These are phyloP conservation scores for Suillus discolor DNA, from an alignment of 768 basidiomycete genomes.

Conservation along the genomic window DNA sequence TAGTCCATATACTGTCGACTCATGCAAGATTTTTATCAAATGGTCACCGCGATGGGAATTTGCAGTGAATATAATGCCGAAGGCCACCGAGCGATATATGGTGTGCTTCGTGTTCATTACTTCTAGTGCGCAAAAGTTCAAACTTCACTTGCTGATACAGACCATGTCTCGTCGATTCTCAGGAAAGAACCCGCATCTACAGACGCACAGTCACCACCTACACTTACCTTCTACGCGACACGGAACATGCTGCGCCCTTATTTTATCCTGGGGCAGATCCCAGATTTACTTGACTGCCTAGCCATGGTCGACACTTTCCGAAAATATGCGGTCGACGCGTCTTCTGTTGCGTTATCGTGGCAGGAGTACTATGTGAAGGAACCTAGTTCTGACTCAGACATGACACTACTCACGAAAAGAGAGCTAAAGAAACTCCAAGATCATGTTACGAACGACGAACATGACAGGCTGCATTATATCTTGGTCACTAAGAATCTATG, in stretches of 20 bases:
- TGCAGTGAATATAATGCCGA: background rate
- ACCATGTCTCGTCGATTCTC: constrained; percentile 1
- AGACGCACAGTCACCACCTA: constrained; percentile 12
- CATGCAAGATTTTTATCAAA: background rate
- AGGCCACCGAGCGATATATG: constrained; percentile 12
- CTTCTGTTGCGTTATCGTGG: constrained; percentile 27
- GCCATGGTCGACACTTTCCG: constrained; percentile 26
- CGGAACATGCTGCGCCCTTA: constrained; percentile 31
- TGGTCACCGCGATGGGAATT: constrained; percentile 3
- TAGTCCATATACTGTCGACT: background rate
- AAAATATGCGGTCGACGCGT: constrained; percentile 17
- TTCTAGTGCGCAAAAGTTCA: background rate
- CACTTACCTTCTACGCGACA: constrained; percentile 27
- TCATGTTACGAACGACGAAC: constrained; percentile 18
- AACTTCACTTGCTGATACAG: constrained; percentile 6
- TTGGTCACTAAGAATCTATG: constrained; percentile 24
- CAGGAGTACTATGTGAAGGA: constrained; percentile 24
- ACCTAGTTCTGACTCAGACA: constrained; percentile 11
- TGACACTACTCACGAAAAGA: constrained; percentile 21
- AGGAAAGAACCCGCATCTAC: background rate
- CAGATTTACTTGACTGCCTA: constrained; percentile 30
- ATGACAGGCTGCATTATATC: constrained; percentile 25
- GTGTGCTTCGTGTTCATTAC: constrained; percentile 3
- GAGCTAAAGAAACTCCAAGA: constrained; percentile 17
- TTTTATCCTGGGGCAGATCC: constrained; percentile 34